These are phyloP conservation scores for Plantago major DNA, from an alignment of 257 asterid species.

Conservation along the genomic window DNA sequence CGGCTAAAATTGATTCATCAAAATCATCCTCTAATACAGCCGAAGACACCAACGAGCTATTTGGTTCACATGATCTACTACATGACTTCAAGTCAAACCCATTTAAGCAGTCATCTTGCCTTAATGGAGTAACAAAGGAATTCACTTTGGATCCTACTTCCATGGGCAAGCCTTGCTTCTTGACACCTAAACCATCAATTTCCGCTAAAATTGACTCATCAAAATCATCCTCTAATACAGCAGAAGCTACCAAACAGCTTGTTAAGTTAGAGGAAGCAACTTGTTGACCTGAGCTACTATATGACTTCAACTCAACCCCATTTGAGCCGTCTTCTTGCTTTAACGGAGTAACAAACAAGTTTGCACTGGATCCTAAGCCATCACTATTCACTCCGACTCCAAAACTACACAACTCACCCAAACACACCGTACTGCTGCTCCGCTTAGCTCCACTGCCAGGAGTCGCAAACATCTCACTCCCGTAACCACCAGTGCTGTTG, in stretches of 20 bases:
- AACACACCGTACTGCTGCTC: too few species aligned
- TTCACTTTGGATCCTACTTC: slow-evolving; percentile 22
- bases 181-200: slow-evolving; percentile 43
- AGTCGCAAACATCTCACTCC: slow-evolving; percentile 21
- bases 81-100: slow-evolving; percentile 18
- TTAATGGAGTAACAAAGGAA: slow-evolving; percentile 32
- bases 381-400: slow-evolving; percentile 20
- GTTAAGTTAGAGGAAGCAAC: background rate
- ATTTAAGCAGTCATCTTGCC: slow-evolving; percentile 32
- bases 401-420: slow-evolving; percentile 16
- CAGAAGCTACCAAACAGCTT: slow-evolving; percentile 23
- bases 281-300: slow-evolving; percentile 33
- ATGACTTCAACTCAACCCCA: slow-evolving; percentile 20
- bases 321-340: too few species aligned
- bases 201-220: slow-evolving; percentile 70
- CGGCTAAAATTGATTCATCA: slow-evolving; percentile 67
- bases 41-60: slow-evolving; percentile 21
- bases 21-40: slow-evolving; percentile 49
- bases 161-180: slow-evolving; percentile 14
- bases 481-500: slow-evolving; percentile 17
- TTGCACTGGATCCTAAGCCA: slow-evolving; percentile 9
- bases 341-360: slow-evolving; percentile 32
- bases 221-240: slow-evolving; percentile 48
- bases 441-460: slow-evolving; percentile 29
- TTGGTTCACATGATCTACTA: slow-evolving; percentile 34